Conservation (phyloP, 2,329 filamentous ascomycete species). For the Acarospora socialis region DNA sequence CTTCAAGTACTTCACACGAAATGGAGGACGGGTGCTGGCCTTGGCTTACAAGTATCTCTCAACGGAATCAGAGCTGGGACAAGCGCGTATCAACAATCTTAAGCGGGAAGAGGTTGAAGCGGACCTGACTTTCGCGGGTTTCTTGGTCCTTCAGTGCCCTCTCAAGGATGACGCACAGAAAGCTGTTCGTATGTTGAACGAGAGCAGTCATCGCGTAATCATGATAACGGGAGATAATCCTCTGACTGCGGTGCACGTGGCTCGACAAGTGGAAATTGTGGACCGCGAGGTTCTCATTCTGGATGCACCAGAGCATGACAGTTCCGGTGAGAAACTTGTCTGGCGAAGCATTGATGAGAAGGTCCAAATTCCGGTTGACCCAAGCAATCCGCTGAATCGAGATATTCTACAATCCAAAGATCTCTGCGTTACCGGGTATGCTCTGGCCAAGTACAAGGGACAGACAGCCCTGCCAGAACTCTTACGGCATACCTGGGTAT, state of each 20-base stretch:
- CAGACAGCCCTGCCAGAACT: slow-evolving; percentile 63
- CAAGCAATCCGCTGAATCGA: slow-evolving; percentile 62
- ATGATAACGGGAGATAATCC: slow-evolving; percentile 99
- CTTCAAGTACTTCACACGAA: slow-evolving; percentile 93
- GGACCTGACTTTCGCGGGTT: slow-evolving; percentile 77
- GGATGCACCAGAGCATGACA: slow-evolving; percentile 84
- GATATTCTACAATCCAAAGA: slow-evolving; percentile 76
- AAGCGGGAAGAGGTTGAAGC: slow-evolving; percentile 86
- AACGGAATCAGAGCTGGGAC: slow-evolving; percentile 63
- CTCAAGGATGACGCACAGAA: slow-evolving; percentile 93
- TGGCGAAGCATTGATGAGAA: slow-evolving; percentile 95
- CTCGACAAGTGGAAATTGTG: slow-evolving; percentile 90
- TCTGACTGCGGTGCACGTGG: slow-evolving; percentile 89
- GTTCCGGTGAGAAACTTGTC: slow-evolving; percentile 63
- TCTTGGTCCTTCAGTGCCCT: slow-evolving; percentile 87
- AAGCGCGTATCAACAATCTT: slow-evolving; percentile 77
- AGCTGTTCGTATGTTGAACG: slow-evolving; percentile 90
- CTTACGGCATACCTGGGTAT: slow-evolving; percentile 87
- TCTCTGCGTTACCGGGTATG: slow-evolving; percentile 90
- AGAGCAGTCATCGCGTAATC: slow-evolving; percentile 94
- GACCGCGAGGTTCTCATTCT: slow-evolving; percentile 90
- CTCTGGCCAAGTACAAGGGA: slow-evolving; percentile 73
- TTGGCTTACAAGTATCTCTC: slow-evolving; percentile 89
- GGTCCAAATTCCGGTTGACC: slow-evolving; percentile 71
- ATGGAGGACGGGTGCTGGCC: slow-evolving; percentile 84